A percentile compares a stretch with the other conserved stretches of the same genome.
These are phyloP conservation scores for Haplosporangium sp. DNA, from an alignment of 371 early-diverging fungal species.

Conservation along the genomic window DNA sequence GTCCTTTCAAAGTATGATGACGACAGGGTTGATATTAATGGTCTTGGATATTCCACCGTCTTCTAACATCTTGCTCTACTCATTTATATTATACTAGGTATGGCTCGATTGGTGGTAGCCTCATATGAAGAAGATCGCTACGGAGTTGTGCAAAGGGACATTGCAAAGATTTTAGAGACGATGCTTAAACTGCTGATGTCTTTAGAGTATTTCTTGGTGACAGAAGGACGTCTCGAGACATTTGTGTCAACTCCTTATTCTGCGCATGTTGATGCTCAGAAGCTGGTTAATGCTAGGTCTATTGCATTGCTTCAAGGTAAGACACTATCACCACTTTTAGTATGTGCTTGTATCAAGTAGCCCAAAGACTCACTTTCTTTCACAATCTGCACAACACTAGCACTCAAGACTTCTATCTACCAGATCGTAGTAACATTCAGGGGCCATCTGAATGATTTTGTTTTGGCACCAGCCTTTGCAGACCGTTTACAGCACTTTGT, in stretches of 20 bases:
- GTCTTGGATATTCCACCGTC: background rate
- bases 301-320: conserved; percentile 27
- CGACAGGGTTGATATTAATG: background rate
- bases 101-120: conserved; percentile 62
- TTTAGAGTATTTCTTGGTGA: conserved; percentile 54
- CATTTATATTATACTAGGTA: conserved; percentile 36
- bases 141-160: conserved; percentile 69
- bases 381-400: conserved; percentile 30
- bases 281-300: conserved; percentile 25
- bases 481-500: conserved; percentile 60
- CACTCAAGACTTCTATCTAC: conserved; percentile 64
- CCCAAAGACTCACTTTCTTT: background rate
- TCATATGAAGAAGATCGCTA: conserved; percentile 65
- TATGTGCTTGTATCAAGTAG: background rate
- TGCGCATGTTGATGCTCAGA: conserved; percentile 32
- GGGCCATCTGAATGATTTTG: conserved; percentile 55
- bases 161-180: conserved; percentile 60
- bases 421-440: conserved; percentile 61
- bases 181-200: conserved; percentile 59
- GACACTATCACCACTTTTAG: no score
- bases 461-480: conserved; percentile 54
- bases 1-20: conserved; percentile 62
- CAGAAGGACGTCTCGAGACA: conserved; percentile 53
- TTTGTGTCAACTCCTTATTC: conserved; percentile 37
- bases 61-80: background rate